phyloP scores from a whole-genome alignment of 768 basidiomycete species.

The Mycena latifolia region DNA sequence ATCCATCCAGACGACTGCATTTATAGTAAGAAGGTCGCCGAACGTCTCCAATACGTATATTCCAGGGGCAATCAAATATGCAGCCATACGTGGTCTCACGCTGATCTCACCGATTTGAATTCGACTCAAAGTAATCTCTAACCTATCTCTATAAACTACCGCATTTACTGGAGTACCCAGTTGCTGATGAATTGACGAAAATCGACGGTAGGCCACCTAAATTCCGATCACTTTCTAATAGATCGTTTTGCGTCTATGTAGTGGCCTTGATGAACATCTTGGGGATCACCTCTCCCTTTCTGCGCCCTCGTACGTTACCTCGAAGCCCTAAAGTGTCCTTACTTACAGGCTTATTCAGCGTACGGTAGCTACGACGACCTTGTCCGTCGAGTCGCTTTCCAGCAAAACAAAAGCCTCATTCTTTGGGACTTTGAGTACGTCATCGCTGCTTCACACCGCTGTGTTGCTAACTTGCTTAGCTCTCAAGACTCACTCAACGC shows the following conservation, averaged over 20 bases:
- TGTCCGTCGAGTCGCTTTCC: conserved; percentile 31
- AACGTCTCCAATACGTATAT: conserved; percentile 40
- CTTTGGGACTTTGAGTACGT: conserved; percentile 52
- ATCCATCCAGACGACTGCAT: conserved; percentile 43
- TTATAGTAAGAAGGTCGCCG: conserved; percentile 37
- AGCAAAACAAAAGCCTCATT: conserved; percentile 36
- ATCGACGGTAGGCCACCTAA: conserved; percentile 17
- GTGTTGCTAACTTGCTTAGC: conserved; percentile 37
- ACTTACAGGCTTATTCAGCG: conserved; percentile 18
- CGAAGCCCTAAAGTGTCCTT: background rate
- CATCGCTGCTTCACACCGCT: background rate
- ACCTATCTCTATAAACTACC: too few relatives aligned
- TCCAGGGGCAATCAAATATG: conserved; percentile 47
- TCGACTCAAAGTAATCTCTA: conserved; percentile 38
- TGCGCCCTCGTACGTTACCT: conserved; percentile 8
- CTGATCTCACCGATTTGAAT: conserved; percentile 39
- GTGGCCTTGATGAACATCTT: conserved; percentile 42
- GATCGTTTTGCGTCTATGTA: background rate
- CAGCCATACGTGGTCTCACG: conserved; percentile 50
- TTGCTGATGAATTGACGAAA: conserved; percentile 26
- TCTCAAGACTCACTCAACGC: conserved; percentile 55
- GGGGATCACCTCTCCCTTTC: conserved; percentile 39
- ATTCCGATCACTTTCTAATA: background rate
- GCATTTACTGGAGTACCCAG: background rate
- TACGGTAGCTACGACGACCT: conserved; percentile 35